Base-by-base conservation (phyloP, 495 filamentous ascomycete species). In the Letharia lupina region DNA sequence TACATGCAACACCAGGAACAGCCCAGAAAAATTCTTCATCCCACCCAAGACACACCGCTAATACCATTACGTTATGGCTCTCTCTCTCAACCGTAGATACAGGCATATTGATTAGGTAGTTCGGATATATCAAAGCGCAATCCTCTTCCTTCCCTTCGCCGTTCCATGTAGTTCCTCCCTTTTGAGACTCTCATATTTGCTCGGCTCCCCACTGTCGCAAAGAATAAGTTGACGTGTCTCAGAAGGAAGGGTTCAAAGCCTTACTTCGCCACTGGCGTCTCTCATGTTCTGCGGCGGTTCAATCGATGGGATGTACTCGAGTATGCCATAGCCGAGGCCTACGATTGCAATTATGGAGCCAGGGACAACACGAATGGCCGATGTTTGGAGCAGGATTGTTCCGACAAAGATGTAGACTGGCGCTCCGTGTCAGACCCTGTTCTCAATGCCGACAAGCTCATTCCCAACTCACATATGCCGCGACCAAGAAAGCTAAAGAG, bases 231-330 rank as follows among this genome's bases (percentile, higher is more conserved):
- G 33, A 57, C 54, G 31, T 37, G 54, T 35, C 54, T 57, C 33
- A 57, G 33, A 35, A 23, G 33, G 20, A 56, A 57, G 54, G 54
- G 54, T 57, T 57, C 54, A 57, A 57, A 57, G 54, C 54, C 54
- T 57, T 57, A 57, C 54, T 57, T 57, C 54, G 33, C 84, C 87
- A 77, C 94, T 91, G 65, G 83, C 81, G 76, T 96, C 92, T 76
- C 94, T 86, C 95, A 99, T 99, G 80, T 96, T 99, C 71, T 91
- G 87, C 28, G 95, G 95, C 31, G 95, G 93, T 81, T 99, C 94
- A 73, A 99, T 96, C 48, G 87, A 92, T 0, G 95, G 94, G 65
- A 97, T 87, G 77, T 91, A 99, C 79, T 98, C 93, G 69, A 98
- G 84, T 28, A 83, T 89, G 60, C 85, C 78, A 77, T 97, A 98